Evolutionary conservation across 1,139 yeast species (phyloP), one percentile per base, ranked within the genome.

Genomic region (Hyphopichia wangnamkhiaoensis): DNA sequence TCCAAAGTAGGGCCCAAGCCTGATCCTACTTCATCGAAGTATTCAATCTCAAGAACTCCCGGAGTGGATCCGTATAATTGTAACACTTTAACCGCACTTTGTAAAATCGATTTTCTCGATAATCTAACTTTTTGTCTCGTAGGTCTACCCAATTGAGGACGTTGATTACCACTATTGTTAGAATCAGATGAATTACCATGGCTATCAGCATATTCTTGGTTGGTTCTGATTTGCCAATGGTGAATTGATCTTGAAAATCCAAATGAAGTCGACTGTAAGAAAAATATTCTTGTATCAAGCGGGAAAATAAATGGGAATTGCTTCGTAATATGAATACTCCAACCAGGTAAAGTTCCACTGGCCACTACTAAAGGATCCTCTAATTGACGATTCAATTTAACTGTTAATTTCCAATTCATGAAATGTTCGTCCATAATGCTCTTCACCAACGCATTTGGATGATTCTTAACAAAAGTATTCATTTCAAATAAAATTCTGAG

Each of bases 1-100:
- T 93, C 98, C 45, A 91, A 70, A 0, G 98, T 93, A 2, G 98
- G 98, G 0, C 98, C 98, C 37, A 90, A 65, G 0, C 98, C 98
- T 1, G 96, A 84, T 10, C 98, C 98, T n/a, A 78, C 96, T 58
- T 93, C 98, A 51, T 85, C 91, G 49, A 77, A 82, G 54, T 86
- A 93, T 56, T 91, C 97, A 43, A 93, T 83, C 52, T 93, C 98
- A 34, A 93, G 66, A 6, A 88, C 72, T 28, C 90, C 86, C 0
- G 96, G 93, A 14, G 84, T 77, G 0, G 89, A 66, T 0, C 95
- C 96, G 58, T 89, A 85, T 40, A 80, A 68, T 31, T 80, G 84
- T 63, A 93, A 70, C 1, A 91, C 86, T 53, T 88, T 88, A 34
- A 86, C 63, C 0, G 96, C 95, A 48, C 95, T 84, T 50, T 84